Conservation (phyloP, 2,329 filamentous ascomycete genomes). For the Hirsutella rhossiliensis region DNA sequence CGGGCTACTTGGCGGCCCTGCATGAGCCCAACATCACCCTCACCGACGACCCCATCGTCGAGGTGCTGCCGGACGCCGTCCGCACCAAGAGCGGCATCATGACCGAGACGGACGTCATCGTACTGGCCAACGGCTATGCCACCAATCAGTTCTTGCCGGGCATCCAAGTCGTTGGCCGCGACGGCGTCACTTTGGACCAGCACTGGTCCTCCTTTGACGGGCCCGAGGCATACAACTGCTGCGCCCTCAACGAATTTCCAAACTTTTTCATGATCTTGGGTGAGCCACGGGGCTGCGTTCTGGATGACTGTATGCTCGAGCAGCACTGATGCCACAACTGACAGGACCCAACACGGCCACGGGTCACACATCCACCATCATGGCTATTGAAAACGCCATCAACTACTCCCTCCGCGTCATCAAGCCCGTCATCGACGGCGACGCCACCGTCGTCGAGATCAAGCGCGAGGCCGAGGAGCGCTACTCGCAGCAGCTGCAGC, state of each 20-base stretch:
- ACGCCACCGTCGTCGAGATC: slow-evolving; percentile 18
- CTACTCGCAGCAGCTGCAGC: slow-evolving; percentile 20
- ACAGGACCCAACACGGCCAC: slow-evolving; percentile 48
- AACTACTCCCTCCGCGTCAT: slow-evolving; percentile 49
- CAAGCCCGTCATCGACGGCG: slow-evolving; percentile 27
- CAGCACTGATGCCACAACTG: not conserved
- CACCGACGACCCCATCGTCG: slow-evolving; percentile 34
- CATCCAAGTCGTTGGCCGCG: slow-evolving; percentile 37
- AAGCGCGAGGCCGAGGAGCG: slow-evolving; percentile 19
- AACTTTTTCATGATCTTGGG: slow-evolving; percentile 54
- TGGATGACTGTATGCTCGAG: no score
- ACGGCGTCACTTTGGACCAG: slow-evolving; percentile 36
- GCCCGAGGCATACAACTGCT: slow-evolving; percentile 47
- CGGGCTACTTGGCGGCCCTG: slow-evolving; percentile 40
- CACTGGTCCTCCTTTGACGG: slow-evolving; percentile 49
- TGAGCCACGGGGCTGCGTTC: slow-evolving; percentile 3
- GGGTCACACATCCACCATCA: slow-evolving; percentile 47
- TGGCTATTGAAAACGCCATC: slow-evolving; percentile 48
- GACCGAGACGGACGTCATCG: slow-evolving; percentile 44
- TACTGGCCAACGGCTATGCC: slow-evolving; percentile 50
- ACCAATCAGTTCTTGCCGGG: slow-evolving; percentile 41
- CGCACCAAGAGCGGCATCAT: slow-evolving; percentile 23
- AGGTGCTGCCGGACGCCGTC: slow-evolving; percentile 30
- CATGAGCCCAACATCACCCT: slow-evolving; percentile 32
- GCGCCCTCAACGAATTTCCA: slow-evolving; percentile 46